A percentile compares a stretch with the other conserved stretches of the same genome.
Evolutionary conservation across 441 rosid genomes (phyloP).

Genomic region (Erodium chrysanthum): DNA sequence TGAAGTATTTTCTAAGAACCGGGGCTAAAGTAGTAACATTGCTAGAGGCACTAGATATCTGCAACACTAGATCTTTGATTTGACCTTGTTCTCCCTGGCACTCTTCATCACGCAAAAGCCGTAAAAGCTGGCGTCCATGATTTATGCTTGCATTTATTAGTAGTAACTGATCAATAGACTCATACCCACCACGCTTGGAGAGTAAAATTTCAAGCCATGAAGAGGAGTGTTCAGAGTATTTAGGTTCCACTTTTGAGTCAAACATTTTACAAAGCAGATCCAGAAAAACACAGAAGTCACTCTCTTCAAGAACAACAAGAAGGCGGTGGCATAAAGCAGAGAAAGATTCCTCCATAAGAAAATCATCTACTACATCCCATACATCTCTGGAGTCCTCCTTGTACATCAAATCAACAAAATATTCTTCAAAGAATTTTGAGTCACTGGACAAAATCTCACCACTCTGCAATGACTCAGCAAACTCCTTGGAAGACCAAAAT

Average conservation of each 20-base stretch:
- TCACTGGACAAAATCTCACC: constrained; percentile 60
- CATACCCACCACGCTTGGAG: constrained; percentile 28
- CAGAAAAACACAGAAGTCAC: constrained; percentile 40
- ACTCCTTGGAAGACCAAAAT: constrained; percentile 80
- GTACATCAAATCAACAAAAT: constrained; percentile 54
- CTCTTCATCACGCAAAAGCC: constrained; percentile 55
- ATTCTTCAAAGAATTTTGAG: constrained; percentile 48
- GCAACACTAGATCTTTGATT: constrained; percentile 34
- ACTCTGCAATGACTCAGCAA: constrained; percentile 63
- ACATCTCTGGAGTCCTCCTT: constrained; percentile 52
- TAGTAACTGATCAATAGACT: constrained; percentile 56
- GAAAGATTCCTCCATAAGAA: constrained; percentile 54
- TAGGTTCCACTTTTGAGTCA: constrained; percentile 21
- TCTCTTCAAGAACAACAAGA: constrained; percentile 57
- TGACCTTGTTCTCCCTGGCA: constrained; percentile 29
- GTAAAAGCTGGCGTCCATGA: constrained; percentile 57
- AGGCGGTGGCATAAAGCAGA: constrained; percentile 55
- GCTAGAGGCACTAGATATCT: constrained; percentile 34
- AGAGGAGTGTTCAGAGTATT: constrained; percentile 29
- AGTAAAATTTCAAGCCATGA: constrained; percentile 51
- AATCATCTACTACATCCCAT: constrained; percentile 58
- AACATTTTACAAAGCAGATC: constrained; percentile 34
- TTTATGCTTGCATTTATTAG: constrained; percentile 53
- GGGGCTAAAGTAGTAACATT: constrained; percentile 30
- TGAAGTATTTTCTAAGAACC: constrained; percentile 36